These are phyloP conservation scores for Plasmopara muralis DNA, from an alignment of 352 stramenopile species.

Conservation along the genomic window DNA sequence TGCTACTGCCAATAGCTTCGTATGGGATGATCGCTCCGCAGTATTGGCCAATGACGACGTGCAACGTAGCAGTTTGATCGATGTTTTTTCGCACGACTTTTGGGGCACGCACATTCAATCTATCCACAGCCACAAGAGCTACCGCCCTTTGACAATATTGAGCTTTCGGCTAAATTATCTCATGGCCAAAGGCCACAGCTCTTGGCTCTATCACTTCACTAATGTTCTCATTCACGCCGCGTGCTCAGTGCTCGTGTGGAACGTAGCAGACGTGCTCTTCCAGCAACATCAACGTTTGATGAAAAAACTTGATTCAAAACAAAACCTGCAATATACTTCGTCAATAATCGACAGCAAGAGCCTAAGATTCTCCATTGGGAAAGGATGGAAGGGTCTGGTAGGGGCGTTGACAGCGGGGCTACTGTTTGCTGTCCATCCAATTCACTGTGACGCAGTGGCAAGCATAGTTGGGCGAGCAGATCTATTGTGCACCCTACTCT, in stretches of 20 bases:
- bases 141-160: slow-evolving; percentile 72
- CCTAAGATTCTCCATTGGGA: neutral
- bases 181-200: slow-evolving; percentile 39
- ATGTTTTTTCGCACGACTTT: slow-evolving; percentile 81
- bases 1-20: slow-evolving; percentile 58
- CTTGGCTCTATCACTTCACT: slow-evolving; percentile 56
- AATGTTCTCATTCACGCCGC: slow-evolving; percentile 71
- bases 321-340: slow-evolving; percentile 17
- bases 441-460: slow-evolving; percentile 88
- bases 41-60: slow-evolving; percentile 64
- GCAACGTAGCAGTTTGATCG: slow-evolving; percentile 22
- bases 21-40: slow-evolving; percentile 88
- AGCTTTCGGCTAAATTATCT: slow-evolving; percentile 63
- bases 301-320: neutral
- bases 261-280: slow-evolving; percentile 34
- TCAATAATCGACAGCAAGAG: neutral
- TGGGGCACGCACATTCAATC: slow-evolving; percentile 71
- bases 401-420: slow-evolving; percentile 38
- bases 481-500: slow-evolving; percentile 73
- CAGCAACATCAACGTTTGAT: slow-evolving; percentile 6
- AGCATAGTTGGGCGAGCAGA: slow-evolving; percentile 89
- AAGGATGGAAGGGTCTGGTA: neutral
- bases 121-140: slow-evolving; percentile 81
- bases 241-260: slow-evolving; percentile 54
- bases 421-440: slow-evolving; percentile 88